Evolutionary conservation across 345 rosid species (phyloP).

Genomic region (Microcos paniculata): DNA sequence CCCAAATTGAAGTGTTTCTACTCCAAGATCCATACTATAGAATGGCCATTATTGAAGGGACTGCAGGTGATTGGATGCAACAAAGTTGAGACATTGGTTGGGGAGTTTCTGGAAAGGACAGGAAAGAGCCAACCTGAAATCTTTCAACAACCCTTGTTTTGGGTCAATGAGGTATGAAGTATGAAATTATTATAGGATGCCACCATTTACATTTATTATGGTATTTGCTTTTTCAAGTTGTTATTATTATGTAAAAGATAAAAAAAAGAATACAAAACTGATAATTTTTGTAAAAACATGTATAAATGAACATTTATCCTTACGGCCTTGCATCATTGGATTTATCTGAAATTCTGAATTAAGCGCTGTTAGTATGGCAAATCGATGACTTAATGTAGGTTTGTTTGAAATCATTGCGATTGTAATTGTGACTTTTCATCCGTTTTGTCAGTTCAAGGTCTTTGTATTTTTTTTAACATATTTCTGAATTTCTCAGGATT

Average conservation of each 20-base stretch:
- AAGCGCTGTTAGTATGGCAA: background rate
- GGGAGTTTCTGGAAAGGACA: background rate
- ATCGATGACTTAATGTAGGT: background rate
- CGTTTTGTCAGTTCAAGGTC: background rate
- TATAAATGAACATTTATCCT: too few relatives aligned
- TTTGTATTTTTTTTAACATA: slow-evolving; percentile 1
- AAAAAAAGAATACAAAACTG: too few relatives aligned
- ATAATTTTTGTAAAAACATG: too few relatives aligned
- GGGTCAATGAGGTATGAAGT: slow-evolving; percentile 14
- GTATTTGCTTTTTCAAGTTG: too few relatives aligned
- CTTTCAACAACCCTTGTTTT: slow-evolving; percentile 8
- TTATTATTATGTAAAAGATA: too few relatives aligned
- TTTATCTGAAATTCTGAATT: too few relatives aligned
- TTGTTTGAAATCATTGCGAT: background rate
- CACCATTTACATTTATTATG: too few relatives aligned
- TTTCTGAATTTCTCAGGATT: background rate
- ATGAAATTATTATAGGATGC: slow-evolving; percentile 1
- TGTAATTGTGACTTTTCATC: background rate
- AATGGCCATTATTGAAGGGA: slow-evolving; percentile 17
- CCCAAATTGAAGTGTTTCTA: slow-evolving; percentile 12
- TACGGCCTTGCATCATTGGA: too few relatives aligned
- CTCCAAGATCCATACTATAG: background rate
- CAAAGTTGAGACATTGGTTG: slow-evolving; percentile 9
- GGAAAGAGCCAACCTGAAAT: background rate
- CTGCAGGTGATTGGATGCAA: slow-evolving; percentile 8